Evolutionary conservation across 2,329 filamentous ascomycete species (phyloP), one percentile per base, ranked within the genome.

Genomic region (Xylariaceae sp.): DNA sequence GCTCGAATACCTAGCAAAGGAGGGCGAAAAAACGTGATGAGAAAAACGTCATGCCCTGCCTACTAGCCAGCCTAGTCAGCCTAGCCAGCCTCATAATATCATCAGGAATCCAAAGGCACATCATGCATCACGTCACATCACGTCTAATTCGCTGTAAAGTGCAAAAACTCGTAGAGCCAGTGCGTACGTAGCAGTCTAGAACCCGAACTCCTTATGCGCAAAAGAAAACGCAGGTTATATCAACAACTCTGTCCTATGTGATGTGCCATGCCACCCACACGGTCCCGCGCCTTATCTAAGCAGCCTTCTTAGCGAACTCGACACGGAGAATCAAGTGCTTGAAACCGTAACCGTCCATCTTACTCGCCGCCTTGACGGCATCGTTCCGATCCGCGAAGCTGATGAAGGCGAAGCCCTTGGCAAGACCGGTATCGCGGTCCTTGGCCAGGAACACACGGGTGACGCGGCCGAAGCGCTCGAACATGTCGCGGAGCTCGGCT

Each of bases 321-420:
- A 95, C 90, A 73, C 89, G 84, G 70, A 95, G 77, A 74, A 95
- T 95, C 69, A 95, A 81, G 79, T 95, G 90, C 76, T 90, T 89
- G 81, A 91, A 93, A 78, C 90, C 90, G 67, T 83, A 97, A 70
- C 95, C 95, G 77, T 99, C 95, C 91, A 99, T 93, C 85, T 96
- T 97, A 79, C 89, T 89, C 79, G 91, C 96, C 41, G 95, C 95
- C 80, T 89, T 90, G 67, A 90, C 90, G 66, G 95, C 95, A 76
- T 99, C 95, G 66, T 82, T 77, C 67, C 95, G 83, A 75, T 99
- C 95, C 58, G 89, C 90, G 73, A 95, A 99, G 76, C 91, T 96
- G 82, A 99, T 96, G 76, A 99, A 99, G 21, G 96, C 96, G 75
- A 99, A 99, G 61, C 95, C 95, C 86, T 99, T 99, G 68, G 95